These are phyloP conservation scores for Wickerhamomyces mucosus DNA, from an alignment of 805 yeast genomes.

Conservation along the genomic window DNA sequence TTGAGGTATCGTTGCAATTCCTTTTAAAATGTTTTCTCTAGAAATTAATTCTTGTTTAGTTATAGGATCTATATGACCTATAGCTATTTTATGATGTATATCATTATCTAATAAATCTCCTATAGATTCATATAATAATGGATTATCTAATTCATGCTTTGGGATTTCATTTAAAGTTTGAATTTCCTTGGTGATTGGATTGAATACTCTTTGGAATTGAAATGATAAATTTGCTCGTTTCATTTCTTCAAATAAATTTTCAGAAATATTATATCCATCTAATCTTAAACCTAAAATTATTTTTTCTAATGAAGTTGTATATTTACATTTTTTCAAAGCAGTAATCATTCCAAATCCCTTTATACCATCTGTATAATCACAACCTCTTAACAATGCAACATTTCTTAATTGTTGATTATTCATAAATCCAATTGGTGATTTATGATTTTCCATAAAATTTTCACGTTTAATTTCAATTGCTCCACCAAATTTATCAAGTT, in stretches of 20 bases:
- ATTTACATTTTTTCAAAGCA: conserved; percentile 53
- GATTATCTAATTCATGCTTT: conserved; percentile 17
- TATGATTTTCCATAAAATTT: conserved; percentile 39
- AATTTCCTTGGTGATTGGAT: conserved; percentile 44
- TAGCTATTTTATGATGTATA: conserved; percentile 47
- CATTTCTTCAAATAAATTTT: conserved; percentile 53
- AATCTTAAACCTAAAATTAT: conserved; percentile 46
- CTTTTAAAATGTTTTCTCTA: conserved; percentile 10
- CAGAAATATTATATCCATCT: conserved; percentile 50
- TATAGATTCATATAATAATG: conserved; percentile 27
- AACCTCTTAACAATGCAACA: conserved; percentile 87
- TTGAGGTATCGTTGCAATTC: background rate
- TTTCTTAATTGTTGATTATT: conserved; percentile 52
- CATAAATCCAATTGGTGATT: conserved; percentile 42
- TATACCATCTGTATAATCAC: conserved; percentile 90
- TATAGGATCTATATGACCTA: conserved; percentile 61
- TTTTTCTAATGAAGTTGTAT: conserved; percentile 41
- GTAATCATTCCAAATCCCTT: conserved; percentile 72
- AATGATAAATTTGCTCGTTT: conserved; percentile 69
- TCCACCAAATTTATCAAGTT: conserved; percentile 59
- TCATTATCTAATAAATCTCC: conserved; percentile 31
- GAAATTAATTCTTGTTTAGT: conserved; percentile 10
- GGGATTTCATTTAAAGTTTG: conserved; percentile 53
- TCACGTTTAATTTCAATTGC: conserved; percentile 61
- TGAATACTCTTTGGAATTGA: conserved; percentile 75